Conservation (phyloP, 768 basidiomycete species). For the Phlegmacium glaucopus region DNA sequence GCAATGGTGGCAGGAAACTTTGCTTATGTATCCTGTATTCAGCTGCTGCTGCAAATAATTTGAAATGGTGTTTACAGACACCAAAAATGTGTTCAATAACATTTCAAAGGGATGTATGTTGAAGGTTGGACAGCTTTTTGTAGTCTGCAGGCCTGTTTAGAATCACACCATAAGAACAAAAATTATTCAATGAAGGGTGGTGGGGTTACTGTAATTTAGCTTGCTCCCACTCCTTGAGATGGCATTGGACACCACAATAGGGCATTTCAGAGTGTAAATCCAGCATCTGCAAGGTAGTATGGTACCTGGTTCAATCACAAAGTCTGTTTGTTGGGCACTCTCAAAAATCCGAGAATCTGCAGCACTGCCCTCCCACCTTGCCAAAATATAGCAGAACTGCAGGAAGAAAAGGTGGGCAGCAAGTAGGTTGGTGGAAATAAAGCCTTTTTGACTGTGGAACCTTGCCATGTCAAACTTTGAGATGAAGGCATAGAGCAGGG, state of each 20-base stretch:
- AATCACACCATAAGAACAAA: too few species aligned
- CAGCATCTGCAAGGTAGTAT: constrained; percentile 36
- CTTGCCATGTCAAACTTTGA: constrained; percentile 9
- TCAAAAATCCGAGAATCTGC: constrained; percentile 26
- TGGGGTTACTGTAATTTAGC: too few species aligned
- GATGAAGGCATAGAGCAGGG: constrained; percentile 16
- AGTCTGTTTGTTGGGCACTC: constrained; percentile 15
- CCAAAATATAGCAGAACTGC: constrained; percentile 26
- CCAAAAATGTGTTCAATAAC: constrained; percentile 38
- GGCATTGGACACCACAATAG: constrained; percentile 33
- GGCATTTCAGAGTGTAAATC: constrained; percentile 26
- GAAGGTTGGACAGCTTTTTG: constrained; percentile 35
- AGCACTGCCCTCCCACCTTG: constrained; percentile 34
- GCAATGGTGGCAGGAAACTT: constrained; percentile 17
- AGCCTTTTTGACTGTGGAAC: constrained; percentile 18
- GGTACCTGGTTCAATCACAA: constrained; percentile 24
- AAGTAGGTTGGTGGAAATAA: constrained; percentile 29
- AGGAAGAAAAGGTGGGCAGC: constrained; percentile 26
- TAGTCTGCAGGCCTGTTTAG: constrained; percentile 26
- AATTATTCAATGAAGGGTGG: too few species aligned
- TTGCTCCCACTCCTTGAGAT: constrained; percentile 33
- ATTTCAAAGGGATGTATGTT: constrained; percentile 31
- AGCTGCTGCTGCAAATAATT: constrained; percentile 12
- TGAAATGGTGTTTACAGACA: constrained; percentile 22
- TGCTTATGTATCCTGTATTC: constrained; percentile 20